Evolutionary conservation across 441 rosid genomes (phyloP), one percentile per base, ranked within the genome.

Genomic region (Mallotus japonicus): DNA sequence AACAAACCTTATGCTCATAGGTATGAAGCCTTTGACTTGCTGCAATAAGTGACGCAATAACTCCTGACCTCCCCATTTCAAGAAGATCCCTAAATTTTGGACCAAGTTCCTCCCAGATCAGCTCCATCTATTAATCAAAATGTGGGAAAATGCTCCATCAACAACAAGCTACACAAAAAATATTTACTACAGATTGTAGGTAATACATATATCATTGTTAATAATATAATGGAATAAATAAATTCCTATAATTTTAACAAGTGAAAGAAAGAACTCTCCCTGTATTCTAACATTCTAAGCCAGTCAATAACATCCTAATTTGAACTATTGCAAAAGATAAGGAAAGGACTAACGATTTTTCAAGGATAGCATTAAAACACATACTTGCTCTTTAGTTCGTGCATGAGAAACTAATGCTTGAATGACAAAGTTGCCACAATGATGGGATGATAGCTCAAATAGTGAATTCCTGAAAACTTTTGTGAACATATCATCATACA

Each of bases 51-150:
- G 90, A 88, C 62, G 93, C 97, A 83, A 92, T 81, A 76, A 95
- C 97, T 83, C 93, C 97, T 40, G 99, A 75, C 80, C 81, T 88
- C 77, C 98, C 97, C 95, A 90, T 87, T 79, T 82, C 88, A 17
- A 95, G 90, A 84, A 95, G 92, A 81, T 90, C 93, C 81, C 55
- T 84, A 73, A 93, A 87, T 79, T 76, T 90, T 62, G 88, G 80
- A 75, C 97, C 92, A 80, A 95, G 89, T 78, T 90, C 96, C 77
- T 88, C 90, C 87, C 88, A 90, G 44, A 95, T 83, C 79, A 84
- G 32, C 70, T 83, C 92, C 87, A 95, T 86, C 98, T 95, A 67
- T 73, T 37, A 75, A 59, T 79, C 72, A 83, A 72, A 78, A 75
- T 17, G 47, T 47, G 40, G 54, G 37, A 13, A 69, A 37, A 28